Percentiles rank a stretch among this genome's conserved stretches.
phyloP scores from a whole-genome alignment of 2,329 filamentous ascomycete genomes.

The Apiospora phragmitis region DNA sequence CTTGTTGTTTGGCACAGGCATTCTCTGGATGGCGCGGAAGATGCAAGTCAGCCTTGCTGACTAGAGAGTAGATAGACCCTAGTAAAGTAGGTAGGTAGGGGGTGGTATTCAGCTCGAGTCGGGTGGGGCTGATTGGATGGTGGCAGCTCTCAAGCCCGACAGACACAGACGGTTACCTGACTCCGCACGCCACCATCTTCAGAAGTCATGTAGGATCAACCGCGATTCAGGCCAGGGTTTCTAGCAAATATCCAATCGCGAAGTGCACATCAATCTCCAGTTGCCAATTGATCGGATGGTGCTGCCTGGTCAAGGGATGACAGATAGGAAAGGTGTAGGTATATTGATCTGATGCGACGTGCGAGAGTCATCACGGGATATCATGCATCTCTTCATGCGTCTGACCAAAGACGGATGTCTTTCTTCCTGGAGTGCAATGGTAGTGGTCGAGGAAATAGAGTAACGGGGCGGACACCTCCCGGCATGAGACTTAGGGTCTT shows the following conservation, averaged over 20 bases:
- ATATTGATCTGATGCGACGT: neutral
- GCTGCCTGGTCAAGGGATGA: neutral
- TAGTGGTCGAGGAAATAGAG: constrained; percentile 5
- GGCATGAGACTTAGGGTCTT: neutral
- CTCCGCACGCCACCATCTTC: neutral
- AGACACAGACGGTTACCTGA: neutral
- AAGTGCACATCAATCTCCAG: neutral
- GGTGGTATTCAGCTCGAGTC: neutral
- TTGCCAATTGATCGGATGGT: neutral
- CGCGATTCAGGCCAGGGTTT: neutral
- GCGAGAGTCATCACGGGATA: neutral
- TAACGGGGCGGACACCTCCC: neutral
- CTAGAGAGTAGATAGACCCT: neutral
- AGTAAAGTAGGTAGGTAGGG: neutral
- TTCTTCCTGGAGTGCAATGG: neutral
- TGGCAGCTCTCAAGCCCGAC: neutral
- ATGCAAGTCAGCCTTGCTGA: constrained; percentile 6
- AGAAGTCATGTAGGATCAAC: neutral
- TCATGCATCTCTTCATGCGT: neutral
- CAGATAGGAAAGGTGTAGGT: neutral
- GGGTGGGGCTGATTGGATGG: neutral
- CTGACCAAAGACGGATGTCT: neutral
- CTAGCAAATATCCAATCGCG: neutral
- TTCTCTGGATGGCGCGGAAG: neutral
- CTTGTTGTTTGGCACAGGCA: neutral